phyloP scores from a whole-genome alignment of 2,329 filamentous ascomycete species.

The Coniochaeta sp. region DNA sequence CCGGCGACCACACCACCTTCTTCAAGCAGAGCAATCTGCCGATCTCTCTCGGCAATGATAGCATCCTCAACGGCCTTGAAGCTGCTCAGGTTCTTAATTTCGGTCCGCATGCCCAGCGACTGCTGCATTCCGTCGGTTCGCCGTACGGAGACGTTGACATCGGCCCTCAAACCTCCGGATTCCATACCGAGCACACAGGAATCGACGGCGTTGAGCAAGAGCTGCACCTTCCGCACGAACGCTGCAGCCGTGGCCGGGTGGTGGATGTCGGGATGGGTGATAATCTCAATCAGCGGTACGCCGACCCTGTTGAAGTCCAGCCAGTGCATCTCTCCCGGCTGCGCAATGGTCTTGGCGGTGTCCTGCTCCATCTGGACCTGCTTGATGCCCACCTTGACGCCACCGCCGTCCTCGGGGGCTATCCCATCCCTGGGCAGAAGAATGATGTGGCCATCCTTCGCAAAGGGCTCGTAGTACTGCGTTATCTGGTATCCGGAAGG shows the following conservation, averaged over 20 bases:
- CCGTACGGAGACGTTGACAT: constrained; percentile 90
- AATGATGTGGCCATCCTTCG: constrained; percentile 63
- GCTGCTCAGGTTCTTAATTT: constrained; percentile 95
- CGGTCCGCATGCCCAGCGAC: constrained; percentile 73
- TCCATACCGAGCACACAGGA: constrained; percentile 92
- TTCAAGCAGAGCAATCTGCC: constrained; percentile 77
- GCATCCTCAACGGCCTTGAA: constrained; percentile 95
- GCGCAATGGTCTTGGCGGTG: constrained; percentile 85
- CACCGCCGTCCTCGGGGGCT: constrained; percentile 61
- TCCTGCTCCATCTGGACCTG: constrained; percentile 98
- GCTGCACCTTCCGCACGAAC: constrained; percentile 82
- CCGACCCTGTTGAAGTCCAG: constrained; percentile 94
- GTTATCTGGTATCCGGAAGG: constrained; percentile 96
- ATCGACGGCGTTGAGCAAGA: constrained; percentile 70
- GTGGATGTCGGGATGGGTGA: constrained; percentile 83
- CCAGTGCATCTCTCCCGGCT: constrained; percentile 65
- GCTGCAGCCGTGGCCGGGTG: constrained; percentile 81
- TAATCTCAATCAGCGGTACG: constrained; percentile 88
- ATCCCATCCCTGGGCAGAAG: constrained; percentile 74
- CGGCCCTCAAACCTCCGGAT: constrained; percentile 78
- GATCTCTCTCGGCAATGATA: constrained; percentile 81
- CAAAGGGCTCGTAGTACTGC: constrained; percentile 77
- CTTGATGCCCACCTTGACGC: constrained; percentile 74
- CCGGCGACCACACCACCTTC: constrained; percentile 67
- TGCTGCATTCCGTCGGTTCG: constrained; percentile 36